These are phyloP conservation scores for Fomitiporia mediterranea DNA, from an alignment of 1,284 basidiomycete genomes.

Conservation along the genomic window DNA sequence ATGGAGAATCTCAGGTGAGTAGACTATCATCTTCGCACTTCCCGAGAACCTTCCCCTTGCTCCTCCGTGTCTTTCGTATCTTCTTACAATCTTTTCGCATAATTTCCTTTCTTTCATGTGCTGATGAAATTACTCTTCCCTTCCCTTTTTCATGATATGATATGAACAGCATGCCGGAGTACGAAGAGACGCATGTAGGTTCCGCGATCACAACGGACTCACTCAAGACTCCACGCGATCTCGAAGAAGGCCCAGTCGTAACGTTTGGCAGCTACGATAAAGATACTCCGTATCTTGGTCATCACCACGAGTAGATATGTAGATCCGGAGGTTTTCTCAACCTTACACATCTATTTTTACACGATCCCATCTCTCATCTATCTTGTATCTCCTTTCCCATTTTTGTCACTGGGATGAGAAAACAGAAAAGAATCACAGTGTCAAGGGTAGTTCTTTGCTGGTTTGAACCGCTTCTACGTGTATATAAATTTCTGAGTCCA, in stretches of 20 bases:
- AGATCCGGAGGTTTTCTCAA: neutral
- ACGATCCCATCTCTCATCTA: neutral
- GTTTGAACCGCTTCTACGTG: no score
- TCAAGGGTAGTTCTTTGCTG: no score
- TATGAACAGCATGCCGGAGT: slow-evolving; percentile 5
- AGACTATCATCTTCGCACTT: neutral
- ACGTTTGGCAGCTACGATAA: neutral
- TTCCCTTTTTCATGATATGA: neutral
- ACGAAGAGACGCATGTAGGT: slow-evolving; percentile 5
- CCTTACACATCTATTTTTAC: neutral
- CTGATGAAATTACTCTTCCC: neutral
- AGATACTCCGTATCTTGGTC: neutral
- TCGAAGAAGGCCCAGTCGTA: slow-evolving; percentile 8
- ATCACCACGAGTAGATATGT: neutral
- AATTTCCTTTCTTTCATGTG: neutral
- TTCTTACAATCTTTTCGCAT: neutral
- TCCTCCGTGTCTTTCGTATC: neutral
- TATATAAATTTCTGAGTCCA: no score
- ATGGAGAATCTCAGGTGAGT: slow-evolving; percentile 32
- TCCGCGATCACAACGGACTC: slow-evolving; percentile 14
- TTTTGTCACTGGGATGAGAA: neutral
- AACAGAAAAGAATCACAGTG: no score
- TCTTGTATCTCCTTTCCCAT: neutral
- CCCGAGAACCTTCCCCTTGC: neutral
- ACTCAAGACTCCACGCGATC: slow-evolving; percentile 16